Base-by-base conservation (phyloP, 768 basidiomycete genomes). In the Lactarius pseudohatsudake region DNA sequence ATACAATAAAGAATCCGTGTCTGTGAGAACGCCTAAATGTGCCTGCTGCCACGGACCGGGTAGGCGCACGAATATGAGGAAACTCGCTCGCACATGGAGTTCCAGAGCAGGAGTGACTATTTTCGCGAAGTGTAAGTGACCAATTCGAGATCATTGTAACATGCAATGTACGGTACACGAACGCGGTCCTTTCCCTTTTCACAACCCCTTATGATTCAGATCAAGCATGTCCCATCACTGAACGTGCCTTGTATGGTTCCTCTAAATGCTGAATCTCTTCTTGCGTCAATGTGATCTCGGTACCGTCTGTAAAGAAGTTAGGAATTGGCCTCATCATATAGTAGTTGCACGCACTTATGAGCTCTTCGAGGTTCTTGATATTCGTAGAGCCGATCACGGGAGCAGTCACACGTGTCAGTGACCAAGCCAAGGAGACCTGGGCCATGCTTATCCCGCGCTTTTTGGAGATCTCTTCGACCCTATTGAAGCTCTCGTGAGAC, bases 361-460 rank as follows among this genome's bases (percentile, higher is more conserved):
- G 62, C 0, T 69, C 65, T 28, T 67, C 61, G 2, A 69, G 58
- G 36, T 69, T 67, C 54, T 68, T 53, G 43, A 67, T 32, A 36
- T 28, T 68, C 20, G 69, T 69, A 32, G 59, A 56, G 20, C 69
- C 69, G 43, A 69, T 45, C 28, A 69, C 40, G 9, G 69, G 69
- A 1, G 69, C 61, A 28, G 61, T 47, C 10, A 64, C 66, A 20
- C 58, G 60, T 34, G 62, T 63, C 57, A 60, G 38, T 2, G 62
- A 67, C 69, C 69, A 82, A 16, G 82, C 78, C 45, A 81, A 68
- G 6, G 82, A 75, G 61, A 83, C 72, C 59, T 81, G 79, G 0
- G 79, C 79, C 80, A 82, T 83, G 61, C 72, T 79, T n/a, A 75
- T 69, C 4, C 75, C 75, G 60, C 74, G 76, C 65, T 71, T 78